phyloP scores from a whole-genome alignment of 768 basidiomycete genomes.

The Gyrodon lividus region DNA sequence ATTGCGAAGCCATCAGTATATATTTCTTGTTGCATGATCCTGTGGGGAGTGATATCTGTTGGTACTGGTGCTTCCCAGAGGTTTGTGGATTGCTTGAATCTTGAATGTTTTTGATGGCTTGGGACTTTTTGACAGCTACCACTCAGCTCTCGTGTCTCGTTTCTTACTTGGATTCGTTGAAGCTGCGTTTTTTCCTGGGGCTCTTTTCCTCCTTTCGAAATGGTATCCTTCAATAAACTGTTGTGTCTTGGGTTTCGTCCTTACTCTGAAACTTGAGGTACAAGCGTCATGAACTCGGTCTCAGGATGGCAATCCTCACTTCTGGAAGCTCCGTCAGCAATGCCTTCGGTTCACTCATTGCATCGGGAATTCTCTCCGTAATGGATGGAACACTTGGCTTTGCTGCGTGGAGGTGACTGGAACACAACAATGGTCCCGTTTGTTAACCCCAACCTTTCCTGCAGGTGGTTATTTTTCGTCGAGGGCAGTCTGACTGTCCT shows the following conservation, averaged over 20 bases:
- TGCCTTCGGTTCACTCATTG: slow-evolving; percentile 76
- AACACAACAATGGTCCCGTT: not conserved
- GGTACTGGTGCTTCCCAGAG: slow-evolving; percentile 47
- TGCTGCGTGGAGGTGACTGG: slow-evolving; percentile 65
- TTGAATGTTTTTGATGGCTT: slow-evolving; percentile 3
- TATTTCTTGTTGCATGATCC: slow-evolving; percentile 58
- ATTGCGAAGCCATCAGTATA: slow-evolving; percentile 67
- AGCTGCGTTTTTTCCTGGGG: slow-evolving; percentile 70
- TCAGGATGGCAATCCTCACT: slow-evolving; percentile 62
- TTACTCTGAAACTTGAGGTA: slow-evolving; percentile 34
- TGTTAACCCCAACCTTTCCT: not conserved
- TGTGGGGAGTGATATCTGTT: slow-evolving; percentile 68
- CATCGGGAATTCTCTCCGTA: slow-evolving; percentile 67
- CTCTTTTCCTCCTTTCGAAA: slow-evolving; percentile 63
- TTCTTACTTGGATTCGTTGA: slow-evolving; percentile 74
- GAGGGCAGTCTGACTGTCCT: slow-evolving; percentile 59
- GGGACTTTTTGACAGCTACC: slow-evolving; percentile 42
- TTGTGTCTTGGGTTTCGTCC: not conserved
- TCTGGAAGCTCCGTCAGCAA: slow-evolving; percentile 76
- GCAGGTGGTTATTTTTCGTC: slow-evolving; percentile 69
- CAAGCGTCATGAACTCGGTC: slow-evolving; percentile 64
- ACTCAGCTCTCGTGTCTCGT: slow-evolving; percentile 60
- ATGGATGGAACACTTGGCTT: slow-evolving; percentile 69
- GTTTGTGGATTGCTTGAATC: slow-evolving; percentile 1
- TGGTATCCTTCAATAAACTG: slow-evolving; percentile 38